Conservation (phyloP, 78 protist genomes). For the Dictyostelium citrinum region DNA sequence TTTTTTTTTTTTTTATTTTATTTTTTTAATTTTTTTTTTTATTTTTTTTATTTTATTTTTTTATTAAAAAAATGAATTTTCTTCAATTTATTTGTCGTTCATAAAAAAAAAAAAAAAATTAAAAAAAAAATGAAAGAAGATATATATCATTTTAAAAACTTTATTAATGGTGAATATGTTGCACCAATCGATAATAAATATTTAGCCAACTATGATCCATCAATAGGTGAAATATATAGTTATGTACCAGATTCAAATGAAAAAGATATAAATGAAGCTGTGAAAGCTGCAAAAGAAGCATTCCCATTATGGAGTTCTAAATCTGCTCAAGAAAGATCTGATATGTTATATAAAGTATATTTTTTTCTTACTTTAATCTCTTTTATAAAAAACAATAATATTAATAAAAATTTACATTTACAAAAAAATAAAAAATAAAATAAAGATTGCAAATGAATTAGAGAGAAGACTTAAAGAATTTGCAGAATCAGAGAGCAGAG, state of each 20-base stretch:
- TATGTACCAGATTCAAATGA: slow-evolving; percentile 35
- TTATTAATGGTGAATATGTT: slow-evolving; percentile 73
- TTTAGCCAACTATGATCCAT: slow-evolving; percentile 49
- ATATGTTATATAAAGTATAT: slow-evolving; percentile 25
- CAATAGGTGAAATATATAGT: slow-evolving; percentile 57
- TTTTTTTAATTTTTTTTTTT: too few relatives aligned
- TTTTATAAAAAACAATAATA: too few relatives aligned
- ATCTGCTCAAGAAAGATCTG: slow-evolving; percentile 63
- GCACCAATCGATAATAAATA: slow-evolving; percentile 28
- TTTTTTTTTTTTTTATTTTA: too few relatives aligned
- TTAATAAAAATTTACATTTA: too few relatives aligned
- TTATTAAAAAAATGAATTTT: neutral
- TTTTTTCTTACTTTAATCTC: too few relatives aligned
- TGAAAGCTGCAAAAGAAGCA: slow-evolving; percentile 86
- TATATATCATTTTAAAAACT: slow-evolving; percentile 35
- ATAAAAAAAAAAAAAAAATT: too few relatives aligned
- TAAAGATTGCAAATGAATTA: slow-evolving; percentile 85
- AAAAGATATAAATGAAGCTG: slow-evolving; percentile 89
- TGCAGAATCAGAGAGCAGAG: slow-evolving; percentile 81
- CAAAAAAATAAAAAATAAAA: neutral
- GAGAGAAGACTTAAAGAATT: slow-evolving; percentile 73
- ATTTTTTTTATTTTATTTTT: too few relatives aligned
- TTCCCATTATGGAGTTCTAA: slow-evolving; percentile 81
- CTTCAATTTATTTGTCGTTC: neutral
- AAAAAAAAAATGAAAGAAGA: neutral